A percentile compares a stretch with the other conserved stretches of the same genome.
These are phyloP conservation scores for Botrytis tulipae DNA, from an alignment of 2,329 filamentous ascomycete species.

Conservation along the genomic window DNA sequence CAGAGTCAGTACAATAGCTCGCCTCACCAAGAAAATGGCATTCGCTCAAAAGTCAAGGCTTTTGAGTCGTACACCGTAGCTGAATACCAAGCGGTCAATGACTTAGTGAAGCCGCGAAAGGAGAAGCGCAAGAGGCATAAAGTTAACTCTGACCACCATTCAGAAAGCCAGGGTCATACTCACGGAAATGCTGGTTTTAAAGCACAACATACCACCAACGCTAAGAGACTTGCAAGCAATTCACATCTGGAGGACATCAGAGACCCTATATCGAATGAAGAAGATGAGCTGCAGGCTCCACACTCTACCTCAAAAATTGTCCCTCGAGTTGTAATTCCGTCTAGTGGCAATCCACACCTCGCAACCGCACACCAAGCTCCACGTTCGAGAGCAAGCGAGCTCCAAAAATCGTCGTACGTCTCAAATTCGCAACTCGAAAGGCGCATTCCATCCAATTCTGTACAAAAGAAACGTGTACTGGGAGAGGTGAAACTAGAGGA, in stretches of 20 bases:
- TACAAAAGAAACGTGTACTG: background rate
- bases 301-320: background rate
- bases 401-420: background rate
- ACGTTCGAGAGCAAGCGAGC: background rate
- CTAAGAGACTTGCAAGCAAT: background rate
- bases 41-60: background rate
- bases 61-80: background rate
- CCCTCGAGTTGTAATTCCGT: background rate
- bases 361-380: background rate
- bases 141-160: background rate
- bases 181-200: background rate
- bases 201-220: background rate
- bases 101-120: background rate
- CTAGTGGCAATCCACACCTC: background rate
- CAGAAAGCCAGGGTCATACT: background rate
- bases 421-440: background rate
- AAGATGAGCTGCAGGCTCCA: background rate
- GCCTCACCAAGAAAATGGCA: background rate
- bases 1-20: slow-evolving; percentile 10
- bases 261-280: slow-evolving; percentile 3
- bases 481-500: background rate
- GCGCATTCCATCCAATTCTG: background rate
- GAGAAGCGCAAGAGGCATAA: background rate
- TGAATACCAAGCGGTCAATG: slow-evolving; percentile 6
- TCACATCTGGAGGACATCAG: background rate